phyloP scores from a whole-genome alignment of 164 flowering plant genomes.

The Vitis rupestris region DNA sequence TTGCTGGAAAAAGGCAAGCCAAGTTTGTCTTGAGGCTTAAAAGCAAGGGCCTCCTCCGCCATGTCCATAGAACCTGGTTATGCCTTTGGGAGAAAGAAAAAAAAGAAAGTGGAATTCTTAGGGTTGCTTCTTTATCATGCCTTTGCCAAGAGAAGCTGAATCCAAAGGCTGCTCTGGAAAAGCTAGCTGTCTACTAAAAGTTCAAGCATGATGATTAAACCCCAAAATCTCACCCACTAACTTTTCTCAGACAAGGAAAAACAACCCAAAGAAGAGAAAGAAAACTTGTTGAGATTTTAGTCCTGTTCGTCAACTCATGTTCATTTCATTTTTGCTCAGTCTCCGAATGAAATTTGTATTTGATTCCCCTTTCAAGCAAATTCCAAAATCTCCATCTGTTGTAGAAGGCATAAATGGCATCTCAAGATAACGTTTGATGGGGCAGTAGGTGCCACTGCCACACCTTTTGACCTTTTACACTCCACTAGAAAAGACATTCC shows the following conservation, averaged over 20 bases:
- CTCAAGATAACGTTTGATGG: constrained; percentile 3
- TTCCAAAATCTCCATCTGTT: constrained; percentile 3
- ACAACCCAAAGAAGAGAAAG: no score
- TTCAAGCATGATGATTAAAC: no score
- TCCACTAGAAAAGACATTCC: constrained; percentile 40
- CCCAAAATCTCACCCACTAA: no score
- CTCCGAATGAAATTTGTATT: background rate
- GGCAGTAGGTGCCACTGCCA: constrained; percentile 24
- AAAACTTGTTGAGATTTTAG: no score
- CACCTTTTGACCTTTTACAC: constrained; percentile 34
- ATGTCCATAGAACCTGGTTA: background rate
- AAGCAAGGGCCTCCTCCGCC: no score
- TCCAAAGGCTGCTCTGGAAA: constrained; percentile 1
- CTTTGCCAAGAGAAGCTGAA: constrained; percentile 2
- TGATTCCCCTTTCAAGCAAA: background rate
- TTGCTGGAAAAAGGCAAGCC: background rate
- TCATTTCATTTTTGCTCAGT: no score
- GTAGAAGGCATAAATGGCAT: no score
- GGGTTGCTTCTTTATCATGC: background rate
- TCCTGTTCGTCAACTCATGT: no score
- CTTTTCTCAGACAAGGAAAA: no score
- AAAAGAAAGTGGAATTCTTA: background rate
- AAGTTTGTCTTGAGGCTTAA: background rate
- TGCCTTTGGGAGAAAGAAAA: background rate
- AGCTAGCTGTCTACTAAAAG: no score